These are phyloP conservation scores for Oidium heveae DNA, from an alignment of 2,329 filamentous ascomycete genomes.

Conservation along the genomic window DNA sequence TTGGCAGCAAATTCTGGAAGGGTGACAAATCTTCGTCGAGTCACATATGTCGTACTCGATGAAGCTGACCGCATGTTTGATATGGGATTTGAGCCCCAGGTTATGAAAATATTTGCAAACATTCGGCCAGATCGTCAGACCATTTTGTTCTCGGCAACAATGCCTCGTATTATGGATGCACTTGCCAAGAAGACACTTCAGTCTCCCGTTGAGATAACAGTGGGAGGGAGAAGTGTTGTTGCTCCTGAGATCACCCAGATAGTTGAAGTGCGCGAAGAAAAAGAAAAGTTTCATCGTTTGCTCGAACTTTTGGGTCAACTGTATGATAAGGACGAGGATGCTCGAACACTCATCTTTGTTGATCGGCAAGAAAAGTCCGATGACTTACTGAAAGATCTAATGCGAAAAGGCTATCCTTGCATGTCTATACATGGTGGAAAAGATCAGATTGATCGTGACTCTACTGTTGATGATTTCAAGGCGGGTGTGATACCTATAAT, in stretches of 20 bases:
- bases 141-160: constrained; percentile 87
- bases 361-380: constrained; percentile 81
- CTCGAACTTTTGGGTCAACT: constrained; percentile 71
- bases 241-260: constrained; percentile 85
- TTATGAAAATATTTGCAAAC: constrained; percentile 86
- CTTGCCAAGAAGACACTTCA: constrained; percentile 70
- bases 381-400: constrained; percentile 48
- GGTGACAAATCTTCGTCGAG: constrained; percentile 69
- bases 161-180: constrained; percentile 78
- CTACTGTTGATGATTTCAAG: constrained; percentile 83
- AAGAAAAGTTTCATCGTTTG: constrained; percentile 59
- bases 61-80: constrained; percentile 99
- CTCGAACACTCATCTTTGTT: constrained; percentile 72
- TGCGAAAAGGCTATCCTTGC: constrained; percentile 68
- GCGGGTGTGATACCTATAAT: constrained; percentile 71
- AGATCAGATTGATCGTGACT: constrained; percentile 80
- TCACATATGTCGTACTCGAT: constrained; percentile 86
- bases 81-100: constrained; percentile 97
- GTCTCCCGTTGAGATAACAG: constrained; percentile 71
- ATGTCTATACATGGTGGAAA: constrained; percentile 89
- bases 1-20: constrained; percentile 82
- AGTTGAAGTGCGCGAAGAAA: constrained; percentile 65
- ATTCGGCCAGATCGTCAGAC: constrained; percentile 83
- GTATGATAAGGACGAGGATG: constrained; percentile 70
- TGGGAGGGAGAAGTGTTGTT: constrained; percentile 68